Evolutionary conservation across 2,329 filamentous ascomycete species (phyloP), one percentile per base, ranked within the genome.

Genomic region (Ophiocordyceps unilateralis): DNA sequence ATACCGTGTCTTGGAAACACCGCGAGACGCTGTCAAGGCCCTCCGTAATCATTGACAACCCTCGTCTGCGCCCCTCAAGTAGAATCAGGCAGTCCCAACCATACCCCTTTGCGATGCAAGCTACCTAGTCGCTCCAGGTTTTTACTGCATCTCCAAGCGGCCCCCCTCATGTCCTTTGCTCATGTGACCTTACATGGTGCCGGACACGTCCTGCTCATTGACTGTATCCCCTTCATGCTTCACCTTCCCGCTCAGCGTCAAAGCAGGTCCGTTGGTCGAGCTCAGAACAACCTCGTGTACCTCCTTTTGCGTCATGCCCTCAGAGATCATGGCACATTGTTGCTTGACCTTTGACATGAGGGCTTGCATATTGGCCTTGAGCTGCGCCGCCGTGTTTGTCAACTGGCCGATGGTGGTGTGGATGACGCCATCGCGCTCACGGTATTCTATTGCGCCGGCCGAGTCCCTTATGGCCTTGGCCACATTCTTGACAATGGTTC

Each of bases 331-430:
- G 15, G 68, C 66, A 40, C 88, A 80, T 57, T 94, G 85, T 53
- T 76, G 76, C 74, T 85, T 93, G 51, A 96, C 58, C 53, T 78
- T 70, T 20, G 72, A 72, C 54, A 96, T 69, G 48, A 94, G 76
- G 21, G 76, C 68, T 63, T 80, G 82, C 59, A 98, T 72, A 58
- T 98, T 98, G 49, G 76, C 76, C 57, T 81, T 76, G 64, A 98
- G 64, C 71, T 91, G 78, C 53, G 91, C 79, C 3, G 91, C 87
- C 7, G 85, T 84, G 64, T 93, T 93, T 1, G 76, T 82, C 56
- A 98, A 63, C 64, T 95, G 87, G 5, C 89, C 91, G 47, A 98
- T 75, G n/a, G 87, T 81, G 70, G 96, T 75, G 46, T 88, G 73
- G 44, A 98, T 76, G 24, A 91, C 84, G 15, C 87, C 91, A 50